These are phyloP conservation scores for Aleurites moluccanus DNA, from an alignment of 441 rosid species.

Conservation along the genomic window DNA sequence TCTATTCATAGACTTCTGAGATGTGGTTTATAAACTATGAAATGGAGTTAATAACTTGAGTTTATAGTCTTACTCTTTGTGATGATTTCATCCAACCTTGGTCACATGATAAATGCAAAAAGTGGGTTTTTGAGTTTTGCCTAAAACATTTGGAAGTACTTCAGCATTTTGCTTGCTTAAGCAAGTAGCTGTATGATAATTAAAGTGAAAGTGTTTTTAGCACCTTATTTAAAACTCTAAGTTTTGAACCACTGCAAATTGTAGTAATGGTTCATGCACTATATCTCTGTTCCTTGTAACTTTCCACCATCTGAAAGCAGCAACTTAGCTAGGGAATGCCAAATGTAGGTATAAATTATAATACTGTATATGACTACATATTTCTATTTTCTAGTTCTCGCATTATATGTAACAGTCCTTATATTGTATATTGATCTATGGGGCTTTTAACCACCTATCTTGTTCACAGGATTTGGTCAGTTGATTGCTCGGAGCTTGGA, in stretches of 20 bases:
- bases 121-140: background rate
- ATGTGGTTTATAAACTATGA: background rate
- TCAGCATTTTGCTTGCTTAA: background rate
- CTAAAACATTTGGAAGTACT: background rate
- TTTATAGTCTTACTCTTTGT: constrained; percentile 1
- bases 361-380: background rate
- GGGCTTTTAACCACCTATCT: constrained; percentile 11
- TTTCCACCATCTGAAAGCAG: background rate
- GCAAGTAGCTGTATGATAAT: background rate
- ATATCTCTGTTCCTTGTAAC: background rate
- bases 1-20: background rate
- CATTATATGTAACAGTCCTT: background rate
- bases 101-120: background rate
- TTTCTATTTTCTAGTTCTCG: background rate
- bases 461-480: constrained; percentile 70
- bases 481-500: constrained; percentile 80
- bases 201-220: background rate
- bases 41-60: background rate
- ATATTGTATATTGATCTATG: constrained; percentile 2
- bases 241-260: background rate
- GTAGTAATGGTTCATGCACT: background rate
- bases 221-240: background rate
- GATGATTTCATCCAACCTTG: background rate
- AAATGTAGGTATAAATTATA: background rate
- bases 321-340: background rate